Evolutionary conservation across 2,329 filamentous ascomycete genomes (phyloP), one percentile per base, ranked within the genome.

Genomic region (Monosporascus ibericus): DNA sequence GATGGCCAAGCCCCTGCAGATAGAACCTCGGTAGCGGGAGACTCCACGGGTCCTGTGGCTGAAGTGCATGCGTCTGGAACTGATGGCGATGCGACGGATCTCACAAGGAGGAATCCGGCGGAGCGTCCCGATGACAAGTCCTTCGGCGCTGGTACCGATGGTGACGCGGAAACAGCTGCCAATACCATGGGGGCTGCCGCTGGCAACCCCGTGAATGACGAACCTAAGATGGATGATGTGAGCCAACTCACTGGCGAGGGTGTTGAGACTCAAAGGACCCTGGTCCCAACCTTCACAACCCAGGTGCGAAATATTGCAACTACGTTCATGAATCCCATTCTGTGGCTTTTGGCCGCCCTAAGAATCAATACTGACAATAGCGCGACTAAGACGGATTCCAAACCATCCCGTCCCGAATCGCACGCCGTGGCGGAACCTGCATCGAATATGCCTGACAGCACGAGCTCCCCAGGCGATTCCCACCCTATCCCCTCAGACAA

Each of bases 281-380:
- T 24, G 17, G n/a, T 46, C 44, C 17, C 55, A 24, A 52, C 54
- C 46, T 40, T 61, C 50, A 54, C 38, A 60, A 47, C 56, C 61
- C 62, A 63, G 61, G 63, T 64, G 59, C 63, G 62, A 58, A 49
- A 50, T 24, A 53, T 60, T 53, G 51, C 52, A 51, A 53, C 37
- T 34, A 50, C 34, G 40, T 38, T 61, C 18, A 46, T 55, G 27
- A 50, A 52, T 39, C 49, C 53, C 34, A 51, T 59, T 36, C 51
- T 58, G 47, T 53, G 56, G 56, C 49, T 57, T 44, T 56, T 60
- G 57, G 51, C 51, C 51, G 50, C 55, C 44, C 34, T 61, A 30
- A 51, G 55, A 57, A 55, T 53, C 8, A 49, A 42, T 56, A 56
- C 61, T 65, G 48, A 64, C 58, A 53, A 40, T 47, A 50, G 9